These are phyloP conservation scores for Tetradesmus lagerheimii DNA, from an alignment of 139 green algal genomes.

Conservation along the genomic window DNA sequence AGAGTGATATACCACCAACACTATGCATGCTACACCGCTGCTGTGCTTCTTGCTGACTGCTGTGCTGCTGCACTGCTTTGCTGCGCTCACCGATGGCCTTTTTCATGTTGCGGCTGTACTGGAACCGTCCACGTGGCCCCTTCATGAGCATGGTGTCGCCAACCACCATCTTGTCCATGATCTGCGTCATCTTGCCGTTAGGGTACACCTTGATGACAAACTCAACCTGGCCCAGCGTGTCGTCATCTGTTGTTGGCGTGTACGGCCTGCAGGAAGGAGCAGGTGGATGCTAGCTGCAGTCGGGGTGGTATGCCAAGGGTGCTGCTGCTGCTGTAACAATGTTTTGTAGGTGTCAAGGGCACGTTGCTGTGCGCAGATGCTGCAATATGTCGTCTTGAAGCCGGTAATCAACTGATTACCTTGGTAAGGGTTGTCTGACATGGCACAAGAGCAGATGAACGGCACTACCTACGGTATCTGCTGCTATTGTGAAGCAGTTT, in stretches of 20 bases:
- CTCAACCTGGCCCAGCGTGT: slow-evolving; percentile 74
- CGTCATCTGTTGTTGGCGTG: slow-evolving; percentile 80
- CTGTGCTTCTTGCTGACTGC: too few species aligned
- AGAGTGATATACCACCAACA: too few species aligned
- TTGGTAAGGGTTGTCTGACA: too few species aligned
- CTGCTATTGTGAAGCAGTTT: not conserved
- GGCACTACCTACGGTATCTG: too few species aligned
- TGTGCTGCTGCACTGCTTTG: not conserved
- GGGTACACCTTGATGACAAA: slow-evolving; percentile 96
- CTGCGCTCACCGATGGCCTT: slow-evolving; percentile 71
- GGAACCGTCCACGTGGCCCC: slow-evolving; percentile 84
- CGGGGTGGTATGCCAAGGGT: not conserved
- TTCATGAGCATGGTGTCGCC: slow-evolving; percentile 89
- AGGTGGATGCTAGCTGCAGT: not conserved
- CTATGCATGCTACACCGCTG: too few species aligned
- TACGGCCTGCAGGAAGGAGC: slow-evolving; percentile 66
- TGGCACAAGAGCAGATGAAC: too few species aligned
- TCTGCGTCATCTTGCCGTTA: slow-evolving; percentile 91
- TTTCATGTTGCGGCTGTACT: slow-evolving; percentile 82
- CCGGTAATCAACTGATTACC: too few species aligned
- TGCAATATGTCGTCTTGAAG: too few species aligned
- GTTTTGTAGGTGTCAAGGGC: too few species aligned
- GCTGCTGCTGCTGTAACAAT: not conserved
- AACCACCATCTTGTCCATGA: slow-evolving; percentile 80
- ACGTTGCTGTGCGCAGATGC: too few species aligned